Conservation (phyloP, 306 rosid species). For the Gleditsia sinensis region DNA sequence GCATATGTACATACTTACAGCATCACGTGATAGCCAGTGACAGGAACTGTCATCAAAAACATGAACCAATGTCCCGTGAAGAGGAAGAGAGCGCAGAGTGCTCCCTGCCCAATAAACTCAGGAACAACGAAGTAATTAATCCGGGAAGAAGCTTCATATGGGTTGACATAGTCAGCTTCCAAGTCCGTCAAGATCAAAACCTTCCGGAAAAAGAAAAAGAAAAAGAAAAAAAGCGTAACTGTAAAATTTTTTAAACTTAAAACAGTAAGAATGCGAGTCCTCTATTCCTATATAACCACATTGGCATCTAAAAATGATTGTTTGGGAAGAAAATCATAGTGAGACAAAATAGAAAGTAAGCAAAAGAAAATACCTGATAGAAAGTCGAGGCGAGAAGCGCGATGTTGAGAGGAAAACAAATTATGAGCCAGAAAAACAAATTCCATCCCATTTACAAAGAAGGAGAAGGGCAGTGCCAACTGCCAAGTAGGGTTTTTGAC, state of each 20-base stretch:
- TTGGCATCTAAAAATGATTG: not conserved
- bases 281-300: not conserved
- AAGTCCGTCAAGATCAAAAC: slow-evolving; percentile 80
- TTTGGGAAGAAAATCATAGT: not conserved
- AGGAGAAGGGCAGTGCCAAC: not conserved
- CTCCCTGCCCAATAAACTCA: slow-evolving; percentile 70
- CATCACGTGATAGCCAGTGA: slow-evolving; percentile 57
- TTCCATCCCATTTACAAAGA: slow-evolving; percentile 45
- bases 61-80: slow-evolving; percentile 84
- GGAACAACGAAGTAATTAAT: slow-evolving; percentile 70
- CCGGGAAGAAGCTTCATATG: slow-evolving; percentile 76
- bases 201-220: too few relatives aligned
- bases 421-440: slow-evolving; percentile 59
- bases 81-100: slow-evolving; percentile 64
- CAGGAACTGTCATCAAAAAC: slow-evolving; percentile 74
- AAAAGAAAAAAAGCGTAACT: not conserved
- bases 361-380: slow-evolving; percentile 58
- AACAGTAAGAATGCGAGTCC: not conserved
- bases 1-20: slow-evolving; percentile 53
- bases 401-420: slow-evolving; percentile 64
- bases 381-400: slow-evolving; percentile 77
- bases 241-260: slow-evolving; percentile 5
- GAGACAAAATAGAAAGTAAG: not conserved
- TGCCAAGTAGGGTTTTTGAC: not conserved
- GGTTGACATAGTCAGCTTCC: slow-evolving; percentile 87